Conservation (phyloP, 73 alveolate species). For the Paramecium octaurelia region DNA sequence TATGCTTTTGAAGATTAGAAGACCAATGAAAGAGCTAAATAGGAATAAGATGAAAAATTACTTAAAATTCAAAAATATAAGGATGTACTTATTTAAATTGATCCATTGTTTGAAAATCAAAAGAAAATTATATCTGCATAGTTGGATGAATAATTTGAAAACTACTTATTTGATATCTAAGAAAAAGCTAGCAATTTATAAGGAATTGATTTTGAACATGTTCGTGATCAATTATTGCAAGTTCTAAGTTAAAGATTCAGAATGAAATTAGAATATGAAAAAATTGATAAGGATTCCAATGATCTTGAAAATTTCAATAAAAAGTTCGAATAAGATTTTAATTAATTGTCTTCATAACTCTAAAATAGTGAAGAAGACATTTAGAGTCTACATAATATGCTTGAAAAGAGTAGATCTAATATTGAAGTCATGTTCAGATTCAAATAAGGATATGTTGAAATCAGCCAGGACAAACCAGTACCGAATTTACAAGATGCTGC, state of each 20-base stretch:
- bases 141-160: slow-evolving; percentile 39
- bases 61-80: background rate
- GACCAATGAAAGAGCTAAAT: background rate
- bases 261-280: slow-evolving; percentile 36
- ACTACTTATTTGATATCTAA: background rate
- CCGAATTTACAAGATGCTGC: slow-evolving; percentile 54
- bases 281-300: background rate
- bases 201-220: slow-evolving; percentile 34
- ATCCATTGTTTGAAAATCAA: background rate
- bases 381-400: background rate
- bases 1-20: background rate
- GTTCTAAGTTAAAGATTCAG: background rate
- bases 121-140: background rate
- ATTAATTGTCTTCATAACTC: background rate
- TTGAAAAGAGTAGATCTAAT: slow-evolving; percentile 57
- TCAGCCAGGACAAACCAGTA: slow-evolving; percentile 55
- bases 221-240: background rate
- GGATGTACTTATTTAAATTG: background rate
- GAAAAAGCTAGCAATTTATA: background rate
- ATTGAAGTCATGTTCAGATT: slow-evolving; percentile 57
- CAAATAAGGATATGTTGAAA: slow-evolving; percentile 60
- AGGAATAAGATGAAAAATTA: slow-evolving; percentile 3
- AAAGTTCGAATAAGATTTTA: background rate
- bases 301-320: slow-evolving; percentile 10
- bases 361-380: background rate